Percentiles rank a stretch among this genome's conserved stretches.
Conservation (phyloP, 2,329 filamentous ascomycete genomes). For the Dactylellina leptospora region DNA sequence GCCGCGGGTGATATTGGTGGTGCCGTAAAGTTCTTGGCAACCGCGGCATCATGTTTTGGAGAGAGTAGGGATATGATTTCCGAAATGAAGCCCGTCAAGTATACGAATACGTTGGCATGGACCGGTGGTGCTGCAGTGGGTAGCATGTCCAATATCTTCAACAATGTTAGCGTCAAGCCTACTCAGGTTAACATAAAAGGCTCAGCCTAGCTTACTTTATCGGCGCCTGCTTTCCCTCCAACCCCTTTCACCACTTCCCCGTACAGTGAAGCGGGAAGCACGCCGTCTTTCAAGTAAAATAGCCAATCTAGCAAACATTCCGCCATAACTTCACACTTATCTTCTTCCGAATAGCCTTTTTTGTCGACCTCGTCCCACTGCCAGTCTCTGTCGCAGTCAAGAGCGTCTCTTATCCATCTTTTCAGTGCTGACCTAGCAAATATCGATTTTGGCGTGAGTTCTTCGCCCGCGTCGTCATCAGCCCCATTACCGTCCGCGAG, state of each 20-base stretch:
- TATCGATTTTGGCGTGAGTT: constrained; percentile 14
- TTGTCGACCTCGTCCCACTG: constrained; percentile 65
- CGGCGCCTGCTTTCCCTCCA: constrained; percentile 70
- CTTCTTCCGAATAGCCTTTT: constrained; percentile 70
- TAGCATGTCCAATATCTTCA: constrained; percentile 55
- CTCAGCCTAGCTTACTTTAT: constrained; percentile 59
- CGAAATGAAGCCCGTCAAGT: constrained; percentile 56
- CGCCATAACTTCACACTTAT: constrained; percentile 75
- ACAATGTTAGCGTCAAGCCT: neutral
- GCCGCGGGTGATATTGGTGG: constrained; percentile 24
- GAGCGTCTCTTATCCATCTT: constrained; percentile 47
- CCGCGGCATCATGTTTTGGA: constrained; percentile 37
- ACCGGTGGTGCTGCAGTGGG: constrained; percentile 54
- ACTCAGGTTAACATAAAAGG: constrained; percentile 22
- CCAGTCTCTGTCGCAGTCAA: constrained; percentile 51
- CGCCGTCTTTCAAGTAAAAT: constrained; percentile 76
- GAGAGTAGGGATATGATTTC: constrained; percentile 56
- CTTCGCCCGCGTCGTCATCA: constrained; percentile 45
- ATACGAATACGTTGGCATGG: constrained; percentile 57
- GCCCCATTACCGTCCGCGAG: constrained; percentile 12
- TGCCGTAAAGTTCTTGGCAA: constrained; percentile 13
- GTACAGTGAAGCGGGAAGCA: constrained; percentile 76
- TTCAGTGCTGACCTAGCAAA: constrained; percentile 42
- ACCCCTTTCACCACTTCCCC: constrained; percentile 60
- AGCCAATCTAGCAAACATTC: constrained; percentile 80